Percentiles rank a stretch among this genome's conserved stretches.
Conservation (phyloP, 768 basidiomycete species). For the Fistulinella prunicolor region DNA sequence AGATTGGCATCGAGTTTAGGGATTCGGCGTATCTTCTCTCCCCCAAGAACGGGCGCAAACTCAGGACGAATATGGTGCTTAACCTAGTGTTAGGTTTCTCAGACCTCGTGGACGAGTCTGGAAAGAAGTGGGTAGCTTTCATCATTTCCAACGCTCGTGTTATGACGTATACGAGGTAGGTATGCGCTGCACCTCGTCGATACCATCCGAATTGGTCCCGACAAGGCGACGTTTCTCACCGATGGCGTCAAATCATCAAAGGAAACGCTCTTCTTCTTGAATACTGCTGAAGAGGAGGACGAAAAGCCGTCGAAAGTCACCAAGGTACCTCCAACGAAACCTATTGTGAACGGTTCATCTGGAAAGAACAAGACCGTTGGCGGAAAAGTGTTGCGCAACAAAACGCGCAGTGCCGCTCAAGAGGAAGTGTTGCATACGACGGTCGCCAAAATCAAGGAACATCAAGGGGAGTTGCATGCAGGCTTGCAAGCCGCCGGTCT, state of each 20-base stretch:
- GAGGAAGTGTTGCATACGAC: slow-evolving; percentile 81
- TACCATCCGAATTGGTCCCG: slow-evolving; percentile 74
- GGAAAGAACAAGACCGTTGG: slow-evolving; percentile 72
- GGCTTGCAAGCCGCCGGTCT: slow-evolving; percentile 77
- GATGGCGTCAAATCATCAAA: slow-evolving; percentile 82
- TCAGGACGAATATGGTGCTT: slow-evolving; percentile 83
- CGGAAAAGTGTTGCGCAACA: slow-evolving; percentile 85
- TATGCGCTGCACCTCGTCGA: slow-evolving; percentile 88
- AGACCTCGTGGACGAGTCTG: slow-evolving; percentile 71
- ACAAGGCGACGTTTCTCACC: slow-evolving; percentile 68
- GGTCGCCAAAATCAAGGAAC: slow-evolving; percentile 75
- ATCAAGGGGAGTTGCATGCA: slow-evolving; percentile 81
- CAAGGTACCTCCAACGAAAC: slow-evolving; percentile 50
- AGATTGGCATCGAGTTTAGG: slow-evolving; percentile 97
- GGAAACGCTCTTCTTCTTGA: slow-evolving; percentile 86
- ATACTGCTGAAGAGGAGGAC: slow-evolving; percentile 53
- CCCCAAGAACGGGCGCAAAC: slow-evolving; percentile 66
- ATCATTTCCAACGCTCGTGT: neutral
- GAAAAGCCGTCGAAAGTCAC: slow-evolving; percentile 53
- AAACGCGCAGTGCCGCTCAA: slow-evolving; percentile 83
- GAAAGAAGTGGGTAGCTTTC: slow-evolving; percentile 60
- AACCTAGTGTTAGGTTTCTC: slow-evolving; percentile 84
- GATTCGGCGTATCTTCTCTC: slow-evolving; percentile 83
- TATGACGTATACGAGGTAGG: slow-evolving; percentile 37
- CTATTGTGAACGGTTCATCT: slow-evolving; percentile 63